phyloP scores from a whole-genome alignment of 768 basidiomycete species.

The Mrakia blollopis region DNA sequence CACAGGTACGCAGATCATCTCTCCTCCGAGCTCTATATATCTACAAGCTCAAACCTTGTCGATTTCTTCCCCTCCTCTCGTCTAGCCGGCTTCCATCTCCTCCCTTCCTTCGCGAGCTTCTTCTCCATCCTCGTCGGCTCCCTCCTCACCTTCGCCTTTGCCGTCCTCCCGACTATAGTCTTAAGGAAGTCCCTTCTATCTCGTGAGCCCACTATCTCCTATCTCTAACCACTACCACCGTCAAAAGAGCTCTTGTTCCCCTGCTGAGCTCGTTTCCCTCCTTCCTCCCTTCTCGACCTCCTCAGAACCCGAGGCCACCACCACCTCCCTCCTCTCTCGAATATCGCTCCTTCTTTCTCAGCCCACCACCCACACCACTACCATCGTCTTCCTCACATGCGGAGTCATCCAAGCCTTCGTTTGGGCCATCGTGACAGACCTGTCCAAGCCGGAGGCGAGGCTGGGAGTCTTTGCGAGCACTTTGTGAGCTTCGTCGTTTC shows the following conservation, averaged over 20 bases:
- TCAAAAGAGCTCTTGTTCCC: too few species aligned
- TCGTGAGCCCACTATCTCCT: slow-evolving; percentile 12
- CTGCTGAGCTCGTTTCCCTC: not conserved
- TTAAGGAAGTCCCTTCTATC: slow-evolving; percentile 27
- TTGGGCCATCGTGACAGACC: slow-evolving; percentile 11
- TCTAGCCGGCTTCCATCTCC: slow-evolving; percentile 10
- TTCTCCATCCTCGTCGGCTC: slow-evolving; percentile 14
- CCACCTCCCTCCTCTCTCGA: slow-evolving; percentile 10
- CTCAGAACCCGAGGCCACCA: slow-evolving; percentile 22
- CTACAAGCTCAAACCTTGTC: not conserved
- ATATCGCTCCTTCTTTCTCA: not conserved
- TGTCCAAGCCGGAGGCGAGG: slow-evolving; percentile 12
- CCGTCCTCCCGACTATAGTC: slow-evolving; percentile 30
- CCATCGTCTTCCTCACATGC: slow-evolving; percentile 24
- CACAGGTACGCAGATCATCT: not conserved
- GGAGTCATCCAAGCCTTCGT: slow-evolving; percentile 22
- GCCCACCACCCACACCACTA: slow-evolving; percentile 13
- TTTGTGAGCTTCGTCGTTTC: not conserved
- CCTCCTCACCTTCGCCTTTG: slow-evolving; percentile 16
- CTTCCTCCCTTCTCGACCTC: not conserved
- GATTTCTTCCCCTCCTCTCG: not conserved
- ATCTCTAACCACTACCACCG: too few species aligned
- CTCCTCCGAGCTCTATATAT: not conserved
- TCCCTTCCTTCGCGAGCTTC: slow-evolving; percentile 16
- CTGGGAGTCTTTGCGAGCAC: slow-evolving; percentile 27